These are phyloP conservation scores for Nakaseomyces kungkrabaensis DNA, from an alignment of 1,139 yeast species.

Conservation along the genomic window DNA sequence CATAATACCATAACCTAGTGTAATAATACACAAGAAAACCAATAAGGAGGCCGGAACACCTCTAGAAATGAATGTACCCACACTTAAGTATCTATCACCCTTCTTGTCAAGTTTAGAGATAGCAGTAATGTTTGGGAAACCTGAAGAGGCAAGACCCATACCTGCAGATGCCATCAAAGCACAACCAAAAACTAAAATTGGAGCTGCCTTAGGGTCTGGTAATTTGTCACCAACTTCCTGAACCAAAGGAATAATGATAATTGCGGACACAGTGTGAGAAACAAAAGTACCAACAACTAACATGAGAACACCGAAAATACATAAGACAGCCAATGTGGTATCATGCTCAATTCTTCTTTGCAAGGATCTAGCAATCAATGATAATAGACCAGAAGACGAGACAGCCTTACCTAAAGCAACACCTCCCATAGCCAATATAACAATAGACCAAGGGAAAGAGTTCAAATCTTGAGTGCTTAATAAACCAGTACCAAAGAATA, in stretches of 20 bases:
- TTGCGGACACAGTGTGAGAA: conserved; percentile 69
- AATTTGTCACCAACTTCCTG: conserved; percentile 56
- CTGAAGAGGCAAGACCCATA: conserved; percentile 70
- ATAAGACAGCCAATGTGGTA: conserved; percentile 48
- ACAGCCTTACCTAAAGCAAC: conserved; percentile 68
- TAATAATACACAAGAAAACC: conserved; percentile 46
- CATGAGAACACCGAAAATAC: conserved; percentile 58
- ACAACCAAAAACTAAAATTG: conserved; percentile 55
- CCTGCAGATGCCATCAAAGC: conserved; percentile 64
- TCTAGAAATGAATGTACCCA: conserved; percentile 54
- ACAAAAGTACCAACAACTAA: conserved; percentile 65
- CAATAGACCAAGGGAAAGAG: conserved; percentile 70
- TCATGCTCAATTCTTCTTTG: conserved; percentile 47
- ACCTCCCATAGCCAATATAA: conserved; percentile 71
- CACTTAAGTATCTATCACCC: conserved; percentile 58
- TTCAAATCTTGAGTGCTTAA: conserved; percentile 57
- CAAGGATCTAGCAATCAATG: conserved; percentile 51
- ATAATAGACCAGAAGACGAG: conserved; percentile 56
- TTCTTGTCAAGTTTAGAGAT: conserved; percentile 65
- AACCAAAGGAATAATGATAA: conserved; percentile 60
- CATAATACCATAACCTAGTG: conserved; percentile 63
- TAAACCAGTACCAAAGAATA: conserved; percentile 64
- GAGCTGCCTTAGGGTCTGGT: conserved; percentile 40
- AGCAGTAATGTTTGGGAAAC: conserved; percentile 75
- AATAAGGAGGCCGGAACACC: conserved; percentile 60